Conservation (phyloP, 306 rosid genomes). For the Crotalaria pallida region DNA sequence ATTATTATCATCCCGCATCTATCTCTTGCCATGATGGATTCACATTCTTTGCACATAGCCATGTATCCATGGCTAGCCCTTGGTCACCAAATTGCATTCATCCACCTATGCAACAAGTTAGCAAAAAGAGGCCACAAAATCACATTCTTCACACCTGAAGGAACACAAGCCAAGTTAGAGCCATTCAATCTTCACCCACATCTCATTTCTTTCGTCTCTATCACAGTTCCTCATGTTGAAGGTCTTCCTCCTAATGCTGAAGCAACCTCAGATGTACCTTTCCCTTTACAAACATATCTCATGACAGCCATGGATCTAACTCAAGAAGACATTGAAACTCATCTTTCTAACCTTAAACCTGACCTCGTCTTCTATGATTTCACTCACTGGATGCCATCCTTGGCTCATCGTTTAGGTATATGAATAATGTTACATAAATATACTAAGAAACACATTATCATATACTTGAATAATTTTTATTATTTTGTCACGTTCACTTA, state of each 20-base stretch:
- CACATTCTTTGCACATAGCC: conserved; percentile 19
- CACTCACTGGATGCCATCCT: conserved; percentile 27
- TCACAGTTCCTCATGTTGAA: conserved; percentile 27
- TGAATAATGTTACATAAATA: no score
- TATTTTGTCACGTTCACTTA: no score
- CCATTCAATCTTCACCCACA: conserved; percentile 19
- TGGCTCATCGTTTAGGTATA: conserved; percentile 10
- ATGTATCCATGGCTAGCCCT: conserved; percentile 30
- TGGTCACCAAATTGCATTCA: conserved; percentile 28
- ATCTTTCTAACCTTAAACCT: conserved; percentile 23
- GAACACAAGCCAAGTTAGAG: conserved; percentile 18
- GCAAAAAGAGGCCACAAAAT: conserved; percentile 31
- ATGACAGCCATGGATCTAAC: conserved; percentile 37
- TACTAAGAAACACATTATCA: no score
- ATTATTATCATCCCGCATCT: not conserved
- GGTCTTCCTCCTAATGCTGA: conserved; percentile 30
- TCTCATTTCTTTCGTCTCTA: conserved; percentile 17
- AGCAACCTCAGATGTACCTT: conserved; percentile 30
- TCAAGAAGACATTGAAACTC: not conserved
- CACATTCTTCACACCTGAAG: conserved; percentile 18
- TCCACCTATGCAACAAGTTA: conserved; percentile 30
- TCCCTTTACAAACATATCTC: conserved; percentile 13
- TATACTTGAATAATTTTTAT: no score
- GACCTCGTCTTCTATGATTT: conserved; percentile 34
- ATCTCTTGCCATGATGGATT: conserved; percentile 7